Evolutionary conservation across 2,329 filamentous ascomycete species (phyloP), one percentile per base, ranked within the genome.

Genomic region (Aspergillus bombycis): DNA sequence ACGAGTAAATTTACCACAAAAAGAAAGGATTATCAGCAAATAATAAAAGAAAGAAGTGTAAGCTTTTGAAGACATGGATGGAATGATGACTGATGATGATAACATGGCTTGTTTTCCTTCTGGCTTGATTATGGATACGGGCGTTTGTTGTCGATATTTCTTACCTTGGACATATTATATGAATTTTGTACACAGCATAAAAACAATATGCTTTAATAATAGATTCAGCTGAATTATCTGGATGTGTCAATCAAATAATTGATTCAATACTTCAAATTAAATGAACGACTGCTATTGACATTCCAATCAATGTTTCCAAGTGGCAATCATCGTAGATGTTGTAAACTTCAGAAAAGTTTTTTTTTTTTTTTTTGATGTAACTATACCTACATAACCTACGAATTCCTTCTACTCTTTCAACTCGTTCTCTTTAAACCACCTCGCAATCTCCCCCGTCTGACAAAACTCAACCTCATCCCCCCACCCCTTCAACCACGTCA

Each of bases 401-500:
- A 26, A 23, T n/a, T 46, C 43, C n/a, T 10, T 12, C 43, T 23
- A 9, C 23, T 30, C 26, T 16, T 26, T 9, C n/a, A 52, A 19
- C 48, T 69, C 60, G 34, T 64, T 70, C 26, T 69, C 68, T 58
- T 69, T 69, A 66, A 68, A 77, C 67, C 72, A 73, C 38, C 64
- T 67, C 9, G 72, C 75, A 63, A 75, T 70, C 58, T 76, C 70
- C 30, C 70, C 70, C 28, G 70, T 72, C 54, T 65, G 74, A 70
- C 67, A 74, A 63, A 70, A 78, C 71, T 68, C 72, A 61, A 71
- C 72, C 68, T 71, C 69, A 58, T 74, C 71, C 8, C 68, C 72
- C 57, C 72, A 81, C 4, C 71, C 74, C 72, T 81, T 78, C 69
- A 87, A 59, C 83, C 84, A 87, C 38, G 58, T 69, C 64, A 87